Conservation (phyloP, 1,284 basidiomycete species). For the Moniliophthora roreri region DNA sequence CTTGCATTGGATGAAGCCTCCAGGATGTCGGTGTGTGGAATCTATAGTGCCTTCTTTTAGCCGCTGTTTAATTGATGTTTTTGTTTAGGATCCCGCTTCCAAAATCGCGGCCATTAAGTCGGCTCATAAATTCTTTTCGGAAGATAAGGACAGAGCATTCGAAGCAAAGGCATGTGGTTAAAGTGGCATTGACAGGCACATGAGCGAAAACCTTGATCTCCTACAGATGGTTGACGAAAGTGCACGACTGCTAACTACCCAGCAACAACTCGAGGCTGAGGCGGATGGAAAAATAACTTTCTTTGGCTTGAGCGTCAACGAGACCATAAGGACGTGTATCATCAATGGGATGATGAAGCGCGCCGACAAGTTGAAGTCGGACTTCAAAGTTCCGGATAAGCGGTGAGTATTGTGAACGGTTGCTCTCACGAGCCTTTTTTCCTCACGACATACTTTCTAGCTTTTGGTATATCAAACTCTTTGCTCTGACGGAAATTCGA, state of each 20-base stretch:
- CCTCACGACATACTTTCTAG: constrained; percentile 37
- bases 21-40: constrained; percentile 50
- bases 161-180: constrained; percentile 78
- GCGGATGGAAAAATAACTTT: constrained; percentile 73
- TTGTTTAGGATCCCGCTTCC: constrained; percentile 63
- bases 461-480: constrained; percentile 91
- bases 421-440: not conserved
- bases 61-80: constrained; percentile 6
- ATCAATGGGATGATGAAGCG: constrained; percentile 79
- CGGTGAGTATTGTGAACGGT: constrained; percentile 49
- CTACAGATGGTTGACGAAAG: constrained; percentile 90
- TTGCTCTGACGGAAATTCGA: constrained; percentile 72
- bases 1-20: constrained; percentile 84
- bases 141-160: constrained; percentile 89
- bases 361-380: constrained; percentile 82
- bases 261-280: constrained; percentile 89
- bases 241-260: constrained; percentile 71
- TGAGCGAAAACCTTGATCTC: constrained; percentile 2
- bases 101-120: constrained; percentile 74
- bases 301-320: constrained; percentile 81
- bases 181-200: not conserved
- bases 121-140: constrained; percentile 90
- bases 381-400: constrained; percentile 92
- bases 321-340: constrained; percentile 77
- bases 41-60: constrained; percentile 3